Base-by-base conservation (phyloP, 2,329 filamentous ascomycete species). In the Penicillium concentricum region DNA sequence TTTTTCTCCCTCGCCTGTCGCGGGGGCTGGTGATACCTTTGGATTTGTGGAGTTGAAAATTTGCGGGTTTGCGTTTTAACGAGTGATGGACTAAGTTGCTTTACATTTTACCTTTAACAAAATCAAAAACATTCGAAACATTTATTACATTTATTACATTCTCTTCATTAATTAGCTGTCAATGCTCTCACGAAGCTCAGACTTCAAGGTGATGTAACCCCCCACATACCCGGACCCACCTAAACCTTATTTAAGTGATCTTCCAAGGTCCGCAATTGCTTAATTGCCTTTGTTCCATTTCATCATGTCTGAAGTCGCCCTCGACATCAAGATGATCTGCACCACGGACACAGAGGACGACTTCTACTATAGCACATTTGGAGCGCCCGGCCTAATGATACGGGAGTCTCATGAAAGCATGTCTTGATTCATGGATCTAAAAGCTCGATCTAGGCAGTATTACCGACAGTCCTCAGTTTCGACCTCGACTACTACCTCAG, bases 21-120 rank as follows among this genome's bases (percentile, higher is more conserved):
- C 52, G 48, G 48, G 58, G 45, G 50, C 35, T 51, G 56, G 61
- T 57, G 57, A 64, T 63, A 61, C 62, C 62, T 61, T 24, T 54
- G 57, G 47, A 48, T 50, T 46, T 63, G 44, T 52, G 59, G 62
- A 58, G 61, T 63, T 63, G 28, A 48, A 49, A 51, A 46, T 22
- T 45, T 54, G 46, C 18, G 41, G n/a, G 16, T 49, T 41, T 45
- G 53, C 26, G 22, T 57, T 57, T 20, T 58, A 32, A 62, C 43
- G 57, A 59, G 51, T 46, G 44, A 56, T 61, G 59, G 38, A 43
- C 50, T n/a, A 22, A 43, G 38, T 56, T 52, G 34, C 38, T 54
- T 44, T 55, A 37, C 20, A 46, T 41, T 34, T 28, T 44, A 55
- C 32, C 32, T 39, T 45, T 50, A 42, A 38, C 56, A 58, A 60